Percentiles rank a stretch among this genome's conserved stretches.
phyloP scores from a whole-genome alignment of 139 green algal species.

The Chlorella sp. region DNA sequence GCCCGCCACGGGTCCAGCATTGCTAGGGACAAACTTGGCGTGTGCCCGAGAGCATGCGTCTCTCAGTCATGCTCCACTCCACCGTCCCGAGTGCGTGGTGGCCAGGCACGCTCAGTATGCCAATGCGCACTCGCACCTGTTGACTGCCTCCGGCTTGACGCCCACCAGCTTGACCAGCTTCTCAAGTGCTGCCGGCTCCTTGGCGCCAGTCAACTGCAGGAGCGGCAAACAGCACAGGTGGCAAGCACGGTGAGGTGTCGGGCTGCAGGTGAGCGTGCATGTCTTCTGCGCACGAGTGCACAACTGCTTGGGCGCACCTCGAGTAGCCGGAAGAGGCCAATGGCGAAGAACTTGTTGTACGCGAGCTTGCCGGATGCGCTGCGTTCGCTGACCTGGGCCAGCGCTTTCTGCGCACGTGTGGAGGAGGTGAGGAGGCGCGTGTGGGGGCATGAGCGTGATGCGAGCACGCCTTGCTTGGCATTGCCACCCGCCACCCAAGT shows the following conservation, averaged over 20 bases:
- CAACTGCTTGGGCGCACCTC: conserved; percentile 8
- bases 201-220: conserved; percentile 81
- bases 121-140: conserved; percentile 41
- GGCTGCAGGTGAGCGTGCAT: no score
- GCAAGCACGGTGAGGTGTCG: no score
- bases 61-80: no score
- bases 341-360: conserved; percentile 92
- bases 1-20: no score
- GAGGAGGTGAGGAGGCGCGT: no score
- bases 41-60: no score
- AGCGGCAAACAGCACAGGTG: conserved; percentile 15
- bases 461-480: not conserved
- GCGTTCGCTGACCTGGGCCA: conserved; percentile 53
- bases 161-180: conserved; percentile 62
- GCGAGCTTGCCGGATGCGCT: conserved; percentile 46
- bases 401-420: conserved; percentile 50
- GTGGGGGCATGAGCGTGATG: no score
- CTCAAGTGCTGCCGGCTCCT: conserved; percentile 81
- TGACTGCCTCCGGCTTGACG: conserved; percentile 69
- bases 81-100: no score
- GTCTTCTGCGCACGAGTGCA: no score
- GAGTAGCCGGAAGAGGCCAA: conserved; percentile 80
- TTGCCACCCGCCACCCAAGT: not conserved
- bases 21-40: no score
- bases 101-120: no score